A percentile compares a stretch with the other conserved stretches of the same genome.
Evolutionary conservation across 495 filamentous ascomycete genomes (phyloP).

Genomic region (Sabuloglossum arenarium): DNA sequence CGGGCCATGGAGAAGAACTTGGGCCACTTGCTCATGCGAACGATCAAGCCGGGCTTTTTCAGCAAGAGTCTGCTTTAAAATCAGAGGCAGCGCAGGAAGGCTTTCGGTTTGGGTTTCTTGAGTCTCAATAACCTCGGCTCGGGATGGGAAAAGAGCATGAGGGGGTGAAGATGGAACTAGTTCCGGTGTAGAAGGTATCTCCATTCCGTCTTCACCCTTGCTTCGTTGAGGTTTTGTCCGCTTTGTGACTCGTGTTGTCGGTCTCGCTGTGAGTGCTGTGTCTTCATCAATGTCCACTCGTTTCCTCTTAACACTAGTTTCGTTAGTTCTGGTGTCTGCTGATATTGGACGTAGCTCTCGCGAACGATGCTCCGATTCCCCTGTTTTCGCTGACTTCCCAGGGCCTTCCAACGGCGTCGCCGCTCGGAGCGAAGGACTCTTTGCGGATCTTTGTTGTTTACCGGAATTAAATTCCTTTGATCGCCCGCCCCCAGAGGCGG

Average conservation of each 20-base stretch:
- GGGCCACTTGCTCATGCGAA: not conserved
- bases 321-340: not conserved
- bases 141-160: not conserved
- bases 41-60: not conserved
- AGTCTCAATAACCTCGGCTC: not conserved
- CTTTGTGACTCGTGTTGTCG: not conserved
- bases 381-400: not conserved
- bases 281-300: not conserved
- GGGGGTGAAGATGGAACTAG: not conserved
- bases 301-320: not conserved
- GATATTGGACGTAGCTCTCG: not conserved
- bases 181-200: not conserved
- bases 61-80: not conserved
- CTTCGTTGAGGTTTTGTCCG: not conserved
- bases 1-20: not conserved
- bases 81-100: not conserved
- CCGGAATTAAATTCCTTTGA: not conserved
- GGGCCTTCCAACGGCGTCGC: not conserved
- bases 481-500: not conserved
- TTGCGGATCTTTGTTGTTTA: not conserved
- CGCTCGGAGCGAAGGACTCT: not conserved
- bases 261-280: not conserved
- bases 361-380: not conserved
- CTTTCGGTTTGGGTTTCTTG: not conserved
- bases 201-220: not conserved